phyloP scores from a whole-genome alignment of 2,329 filamentous ascomycete species.

The Delphinella strobiligena region DNA sequence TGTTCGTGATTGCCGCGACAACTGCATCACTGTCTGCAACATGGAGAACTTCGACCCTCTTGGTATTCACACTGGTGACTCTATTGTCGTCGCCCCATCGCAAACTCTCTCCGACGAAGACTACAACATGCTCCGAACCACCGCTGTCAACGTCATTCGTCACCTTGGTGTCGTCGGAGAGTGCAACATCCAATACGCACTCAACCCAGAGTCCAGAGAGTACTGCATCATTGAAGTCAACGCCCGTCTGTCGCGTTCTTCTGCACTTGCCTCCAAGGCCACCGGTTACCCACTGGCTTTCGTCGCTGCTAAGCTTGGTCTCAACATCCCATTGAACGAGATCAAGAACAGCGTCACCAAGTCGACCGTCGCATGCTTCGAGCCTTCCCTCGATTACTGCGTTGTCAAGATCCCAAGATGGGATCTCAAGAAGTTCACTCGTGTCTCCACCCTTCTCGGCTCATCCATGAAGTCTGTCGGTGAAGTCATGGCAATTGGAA shows the following conservation, averaged over 20 bases:
- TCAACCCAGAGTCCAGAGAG: slow-evolving; percentile 89
- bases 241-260: slow-evolving; percentile 87
- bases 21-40: slow-evolving; percentile 99
- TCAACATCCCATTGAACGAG: slow-evolving; percentile 89
- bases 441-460: slow-evolving; percentile 87
- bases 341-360: slow-evolving; percentile 95
- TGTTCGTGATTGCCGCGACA: slow-evolving; percentile 86
- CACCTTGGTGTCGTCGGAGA: slow-evolving; percentile 96
- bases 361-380: slow-evolving; percentile 92
- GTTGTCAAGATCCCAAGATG: slow-evolving; percentile 98
- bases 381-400: slow-evolving; percentile 94
- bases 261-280: slow-evolving; percentile 89
- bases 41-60: slow-evolving; percentile 99
- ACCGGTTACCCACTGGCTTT: slow-evolving; percentile 95
- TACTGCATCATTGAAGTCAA: slow-evolving; percentile 99
- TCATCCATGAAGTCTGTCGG: slow-evolving; percentile 99
- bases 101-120: slow-evolving; percentile 95
- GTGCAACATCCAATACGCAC: slow-evolving; percentile 96
- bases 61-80: slow-evolving; percentile 95
- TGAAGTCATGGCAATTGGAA: slow-evolving; percentile 96
- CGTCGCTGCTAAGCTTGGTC: slow-evolving; percentile 89
- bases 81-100: slow-evolving; percentile 92
- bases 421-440: slow-evolving; percentile 98
- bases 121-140: slow-evolving; percentile 97
- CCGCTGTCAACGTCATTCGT: slow-evolving; percentile 91